phyloP scores from a whole-genome alignment of 371 early-diverging fungal genomes.

The Sporodiniella umbellata region DNA sequence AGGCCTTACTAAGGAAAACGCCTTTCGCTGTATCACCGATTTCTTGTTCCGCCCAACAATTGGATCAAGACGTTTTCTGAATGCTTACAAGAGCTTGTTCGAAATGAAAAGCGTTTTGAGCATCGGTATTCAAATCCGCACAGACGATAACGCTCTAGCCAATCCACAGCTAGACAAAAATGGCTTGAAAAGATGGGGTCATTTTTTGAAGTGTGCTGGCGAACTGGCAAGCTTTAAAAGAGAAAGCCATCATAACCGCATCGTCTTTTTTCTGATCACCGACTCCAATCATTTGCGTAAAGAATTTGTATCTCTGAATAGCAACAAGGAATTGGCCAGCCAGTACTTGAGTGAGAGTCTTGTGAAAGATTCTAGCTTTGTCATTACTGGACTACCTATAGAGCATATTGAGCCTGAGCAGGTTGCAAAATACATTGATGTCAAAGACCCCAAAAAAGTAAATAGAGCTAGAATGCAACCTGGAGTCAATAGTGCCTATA shows the following conservation, averaged over 20 bases:
- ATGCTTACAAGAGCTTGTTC: conserved; percentile 39
- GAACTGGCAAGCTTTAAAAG: conserved; percentile 33
- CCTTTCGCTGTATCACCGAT: conserved; percentile 43
- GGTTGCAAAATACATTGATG: conserved; percentile 31
- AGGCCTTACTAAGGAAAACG: conserved; percentile 41
- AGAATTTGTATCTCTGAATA: conserved; percentile 36
- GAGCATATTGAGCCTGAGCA: conserved; percentile 46
- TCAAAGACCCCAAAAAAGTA: conserved; percentile 16
- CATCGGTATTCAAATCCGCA: conserved; percentile 42
- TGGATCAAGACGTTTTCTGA: conserved; percentile 43
- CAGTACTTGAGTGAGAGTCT: conserved; percentile 22
- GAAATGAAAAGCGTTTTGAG: conserved; percentile 43
- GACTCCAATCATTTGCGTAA: conserved; percentile 41
- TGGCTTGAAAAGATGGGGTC: conserved; percentile 36
- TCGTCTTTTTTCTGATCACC: conserved; percentile 45
- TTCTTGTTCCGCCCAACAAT: conserved; percentile 46
- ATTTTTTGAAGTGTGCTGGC: conserved; percentile 46
- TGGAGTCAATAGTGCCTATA: conserved; percentile 46
- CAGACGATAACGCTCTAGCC: conserved; percentile 40
- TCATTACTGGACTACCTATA: conserved; percentile 48
- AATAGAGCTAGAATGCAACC: conserved; percentile 26
- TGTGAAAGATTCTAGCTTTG: conserved; percentile 26
- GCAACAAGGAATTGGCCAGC: conserved; percentile 14
- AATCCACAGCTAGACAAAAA: conserved; percentile 38
- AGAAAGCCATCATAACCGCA: conserved; percentile 32